These are phyloP conservation scores for Nectriaceae sp. DNA, from an alignment of 2,329 filamentous ascomycete species.

Conservation along the genomic window DNA sequence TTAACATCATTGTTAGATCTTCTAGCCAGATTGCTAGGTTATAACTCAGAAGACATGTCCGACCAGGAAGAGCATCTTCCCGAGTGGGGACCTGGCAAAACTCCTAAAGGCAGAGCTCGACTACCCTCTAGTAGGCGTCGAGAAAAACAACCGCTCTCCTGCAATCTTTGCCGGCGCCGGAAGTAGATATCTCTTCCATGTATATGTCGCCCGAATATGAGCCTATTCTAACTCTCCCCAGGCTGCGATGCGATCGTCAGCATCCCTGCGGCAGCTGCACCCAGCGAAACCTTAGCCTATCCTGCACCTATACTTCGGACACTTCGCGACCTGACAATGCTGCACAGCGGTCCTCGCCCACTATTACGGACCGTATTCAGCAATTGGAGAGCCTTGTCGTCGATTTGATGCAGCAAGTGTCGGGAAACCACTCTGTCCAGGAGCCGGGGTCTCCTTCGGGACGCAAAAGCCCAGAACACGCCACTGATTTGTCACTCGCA, in stretches of 20 bases:
- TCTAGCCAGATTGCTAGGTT: too few relatives aligned
- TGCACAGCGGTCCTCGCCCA: neutral
- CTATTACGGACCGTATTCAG: neutral
- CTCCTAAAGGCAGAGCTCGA: slow-evolving; percentile 2
- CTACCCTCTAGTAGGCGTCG: slow-evolving; percentile 3
- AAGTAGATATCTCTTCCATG: slow-evolving; percentile 1
- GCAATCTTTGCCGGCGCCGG: slow-evolving; percentile 4
- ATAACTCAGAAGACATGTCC: neutral
- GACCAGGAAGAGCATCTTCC: neutral
- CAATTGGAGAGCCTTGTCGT: slow-evolving; percentile 34
- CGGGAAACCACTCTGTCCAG: neutral
- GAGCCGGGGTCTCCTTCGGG: too few relatives aligned
- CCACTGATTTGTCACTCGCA: neutral
- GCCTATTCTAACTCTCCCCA: neutral
- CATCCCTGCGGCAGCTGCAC: slow-evolving; percentile 4
- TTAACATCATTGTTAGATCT: too few relatives aligned
- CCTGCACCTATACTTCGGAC: slow-evolving; percentile 1
- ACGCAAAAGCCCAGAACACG: neutral
- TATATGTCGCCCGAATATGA: neutral
- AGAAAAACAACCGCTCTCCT: slow-evolving; percentile 5
- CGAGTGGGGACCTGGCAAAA: slow-evolving; percentile 15
- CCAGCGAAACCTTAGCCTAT: neutral
- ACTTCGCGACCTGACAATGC: neutral
- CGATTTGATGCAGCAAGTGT: slow-evolving; percentile 22
- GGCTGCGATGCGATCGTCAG: slow-evolving; percentile 8